A percentile compares a stretch with the other conserved stretches of the same genome.
Evolutionary conservation across 345 rosid species (phyloP).

Genomic region (Combretum micranthum): DNA sequence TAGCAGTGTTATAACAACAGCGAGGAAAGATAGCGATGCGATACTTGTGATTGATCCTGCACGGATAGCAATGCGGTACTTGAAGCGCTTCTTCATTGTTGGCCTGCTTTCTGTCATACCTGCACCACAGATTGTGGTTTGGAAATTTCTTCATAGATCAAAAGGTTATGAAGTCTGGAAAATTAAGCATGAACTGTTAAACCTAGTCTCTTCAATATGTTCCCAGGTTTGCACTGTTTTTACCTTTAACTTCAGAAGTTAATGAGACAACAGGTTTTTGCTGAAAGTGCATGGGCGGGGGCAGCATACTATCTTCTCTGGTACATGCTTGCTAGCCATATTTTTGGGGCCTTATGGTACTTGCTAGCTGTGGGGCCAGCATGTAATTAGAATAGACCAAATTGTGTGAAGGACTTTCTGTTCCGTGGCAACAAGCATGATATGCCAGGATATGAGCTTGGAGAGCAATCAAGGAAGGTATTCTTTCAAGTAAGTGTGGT

Average conservation of each 20-base stretch:
- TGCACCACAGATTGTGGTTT: slow-evolving; percentile 74
- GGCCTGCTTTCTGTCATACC: slow-evolving; percentile 67
- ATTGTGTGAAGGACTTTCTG: slow-evolving; percentile 37
- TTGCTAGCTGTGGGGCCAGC: slow-evolving; percentile 73
- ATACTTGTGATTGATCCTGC: slow-evolving; percentile 80
- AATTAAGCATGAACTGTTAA: slow-evolving; percentile 47
- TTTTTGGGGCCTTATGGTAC: no score
- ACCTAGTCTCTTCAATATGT: slow-evolving; percentile 66
- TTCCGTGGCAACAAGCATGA: slow-evolving; percentile 61
- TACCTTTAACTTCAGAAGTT: slow-evolving; percentile 72
- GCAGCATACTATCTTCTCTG: no score
- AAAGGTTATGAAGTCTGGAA: slow-evolving; percentile 54
- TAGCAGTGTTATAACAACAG: slow-evolving; percentile 52
- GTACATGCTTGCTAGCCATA: no score
- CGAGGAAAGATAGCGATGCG: slow-evolving; percentile 48
- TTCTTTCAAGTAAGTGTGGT: slow-evolving; percentile 34
- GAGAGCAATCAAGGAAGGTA: slow-evolving; percentile 33
- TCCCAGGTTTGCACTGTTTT: slow-evolving; percentile 63
- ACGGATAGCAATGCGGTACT: slow-evolving; percentile 58
- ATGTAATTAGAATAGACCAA: slow-evolving; percentile 29
- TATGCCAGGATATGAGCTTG: slow-evolving; percentile 41
- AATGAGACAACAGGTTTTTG: slow-evolving; percentile 78
- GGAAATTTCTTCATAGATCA: slow-evolving; percentile 43
- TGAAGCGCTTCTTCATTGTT: slow-evolving; percentile 54
- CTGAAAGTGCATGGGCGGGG: slow-evolving; percentile 77